Evolutionary conservation across 176 grass and related monocot species (phyloP).

Genomic region (Avena eriantha): DNA sequence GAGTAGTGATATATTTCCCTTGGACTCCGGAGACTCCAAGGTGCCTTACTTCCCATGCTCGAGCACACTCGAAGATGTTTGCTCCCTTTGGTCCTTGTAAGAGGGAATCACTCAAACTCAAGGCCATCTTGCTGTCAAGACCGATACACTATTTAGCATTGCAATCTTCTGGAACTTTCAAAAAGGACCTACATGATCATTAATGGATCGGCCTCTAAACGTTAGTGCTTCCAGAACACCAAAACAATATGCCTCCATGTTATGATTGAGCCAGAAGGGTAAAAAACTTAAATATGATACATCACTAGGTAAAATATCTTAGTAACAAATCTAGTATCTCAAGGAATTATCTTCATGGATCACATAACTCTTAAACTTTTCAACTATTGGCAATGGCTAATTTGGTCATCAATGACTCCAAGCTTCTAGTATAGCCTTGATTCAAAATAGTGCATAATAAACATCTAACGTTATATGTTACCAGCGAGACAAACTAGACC

Average conservation of each 20-base stretch:
- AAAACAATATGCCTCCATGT: background rate
- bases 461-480: background rate
- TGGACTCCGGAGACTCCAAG: too few species aligned
- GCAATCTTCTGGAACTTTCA: background rate
- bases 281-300: background rate
- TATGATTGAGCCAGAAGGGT: background rate
- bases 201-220: background rate
- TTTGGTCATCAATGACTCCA: background rate
- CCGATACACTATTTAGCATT: background rate
- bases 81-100: too few species aligned
- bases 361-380: background rate
- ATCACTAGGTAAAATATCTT: background rate
- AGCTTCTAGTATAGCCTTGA: background rate
- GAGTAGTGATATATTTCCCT: too few species aligned
- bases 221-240: background rate
- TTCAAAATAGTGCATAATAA: background rate
- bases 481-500: background rate
- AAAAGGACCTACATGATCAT: background rate
- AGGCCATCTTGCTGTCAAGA: background rate
- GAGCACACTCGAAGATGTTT: too few species aligned
- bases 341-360: background rate
- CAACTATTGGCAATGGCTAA: background rate
- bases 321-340: background rate
- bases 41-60: too few species aligned
- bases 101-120: too few species aligned